Evolutionary conservation across 768 basidiomycete genomes (phyloP).

Genomic region (Serpula lacrymans): DNA sequence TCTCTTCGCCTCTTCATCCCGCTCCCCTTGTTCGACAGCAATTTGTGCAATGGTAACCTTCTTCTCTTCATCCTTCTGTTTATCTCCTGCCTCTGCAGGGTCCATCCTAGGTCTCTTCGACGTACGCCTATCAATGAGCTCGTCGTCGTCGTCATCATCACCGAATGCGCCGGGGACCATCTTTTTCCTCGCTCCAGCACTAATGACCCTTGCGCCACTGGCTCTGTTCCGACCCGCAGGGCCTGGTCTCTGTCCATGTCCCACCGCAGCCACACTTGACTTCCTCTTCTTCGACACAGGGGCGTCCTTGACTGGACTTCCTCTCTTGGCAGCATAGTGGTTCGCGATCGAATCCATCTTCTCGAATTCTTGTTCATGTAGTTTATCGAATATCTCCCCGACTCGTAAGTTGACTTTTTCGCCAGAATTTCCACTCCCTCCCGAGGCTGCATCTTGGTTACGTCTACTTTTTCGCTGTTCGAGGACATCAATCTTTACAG

Average conservation of each 20-base stretch:
- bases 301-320: conserved; percentile 16
- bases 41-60: conserved; percentile 32
- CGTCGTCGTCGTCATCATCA: conserved; percentile 46
- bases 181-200: conserved; percentile 14
- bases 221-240: conserved; percentile 16
- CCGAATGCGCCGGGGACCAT: conserved; percentile 59
- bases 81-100: too few relatives aligned
- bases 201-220: conserved; percentile 21
- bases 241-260: conserved; percentile 34
- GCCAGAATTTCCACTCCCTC: conserved; percentile 8
- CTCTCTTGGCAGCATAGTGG: conserved; percentile 46
- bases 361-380: conserved; percentile 62
- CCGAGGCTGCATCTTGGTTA: conserved; percentile 3
- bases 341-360: conserved; percentile 76
- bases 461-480: conserved; percentile 17
- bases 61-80: conserved; percentile 32
- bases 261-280: conserved; percentile 46
- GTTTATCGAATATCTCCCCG: conserved; percentile 45
- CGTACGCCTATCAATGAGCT: conserved; percentile 34
- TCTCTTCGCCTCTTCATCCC: conserved; percentile 25
- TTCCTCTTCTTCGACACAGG: conserved; percentile 38
- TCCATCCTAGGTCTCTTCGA: conserved; percentile 44
- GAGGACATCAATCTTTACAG: conserved; percentile 45
- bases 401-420: conserved; percentile 26
- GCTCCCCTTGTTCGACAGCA: conserved; percentile 8